Base-by-base conservation (phyloP, 176 grass and related monocot genomes). In the Puya raimondii region DNA sequence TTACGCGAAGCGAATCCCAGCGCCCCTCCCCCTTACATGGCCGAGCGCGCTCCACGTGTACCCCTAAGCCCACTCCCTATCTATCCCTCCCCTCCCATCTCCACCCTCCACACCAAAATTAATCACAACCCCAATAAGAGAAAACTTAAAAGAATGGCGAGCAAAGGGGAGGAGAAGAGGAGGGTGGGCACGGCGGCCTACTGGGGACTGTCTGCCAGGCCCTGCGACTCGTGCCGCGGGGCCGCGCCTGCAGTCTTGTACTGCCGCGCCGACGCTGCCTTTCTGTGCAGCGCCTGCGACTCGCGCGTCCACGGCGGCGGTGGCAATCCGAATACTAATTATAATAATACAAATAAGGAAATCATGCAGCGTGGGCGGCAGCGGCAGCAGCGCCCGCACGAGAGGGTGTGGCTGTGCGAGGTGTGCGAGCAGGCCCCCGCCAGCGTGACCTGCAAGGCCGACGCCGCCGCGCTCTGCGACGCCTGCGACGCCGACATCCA, bases 401-500 rank as follows among this genome's bases (percentile, higher is more conserved):
- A 76, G 51, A 80, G 88, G 11, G 82, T 88, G 12, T 88, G 87
- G 82, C 85, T 96, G 47, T 91, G 91, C 69, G 85, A 96, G 82
- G 91, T 88, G 11, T 91, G 91, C 57, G 83, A 91, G 78, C 76
- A 81, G 54, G 78, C 83, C 23, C 91, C 85, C 0, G 91, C 91
- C 16, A 15, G 67, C 0, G 85, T 96, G 51, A 88, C 80, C 23
- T 96, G 91, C 66, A 70, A 71, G 20, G 91, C 88, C 0, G 85
- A 91, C 75, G 87, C 82, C 25, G 87, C 91, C 11, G 80, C 87
- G 10, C 84, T 96, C 25, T 96, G 85, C 77, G 26, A 63, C 2
- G 53, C 81, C 49, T 91, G 87, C 56, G 91, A 96, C 69, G 76
- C 77, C 10, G 91, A 96, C 78, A 91, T 96, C 80, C 91, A 96